Evolutionary conservation across 768 basidiomycete species (phyloP).

Genomic region (Suillus sp.): DNA sequence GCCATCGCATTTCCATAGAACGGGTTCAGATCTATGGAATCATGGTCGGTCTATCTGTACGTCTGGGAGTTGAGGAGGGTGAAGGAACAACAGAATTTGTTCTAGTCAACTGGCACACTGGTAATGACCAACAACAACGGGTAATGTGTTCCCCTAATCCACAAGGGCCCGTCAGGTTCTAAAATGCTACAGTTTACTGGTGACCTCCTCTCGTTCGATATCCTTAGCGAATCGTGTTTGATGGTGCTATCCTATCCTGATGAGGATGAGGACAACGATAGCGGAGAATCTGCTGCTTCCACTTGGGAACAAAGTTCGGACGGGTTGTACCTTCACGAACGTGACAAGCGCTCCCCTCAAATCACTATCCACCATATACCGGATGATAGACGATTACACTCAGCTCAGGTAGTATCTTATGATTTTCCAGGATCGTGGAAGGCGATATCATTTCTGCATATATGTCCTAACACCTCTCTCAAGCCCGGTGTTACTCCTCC

Average conservation of each 20-base stretch:
- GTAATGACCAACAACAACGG: constrained; percentile 17
- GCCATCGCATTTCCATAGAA: constrained; percentile 34
- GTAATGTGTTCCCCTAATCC: background rate
- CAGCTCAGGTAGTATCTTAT: constrained; percentile 35
- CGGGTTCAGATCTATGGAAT: constrained; percentile 32
- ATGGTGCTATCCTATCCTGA: constrained; percentile 33
- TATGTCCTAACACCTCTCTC: constrained; percentile 50
- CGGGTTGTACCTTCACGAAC: constrained; percentile 34
- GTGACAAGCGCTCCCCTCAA: constrained; percentile 35
- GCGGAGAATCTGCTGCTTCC: constrained; percentile 15
- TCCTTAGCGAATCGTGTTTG: constrained; percentile 29
- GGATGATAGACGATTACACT: constrained; percentile 14
- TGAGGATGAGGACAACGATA: constrained; percentile 35
- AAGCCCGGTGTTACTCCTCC: constrained; percentile 38
- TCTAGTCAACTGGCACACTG: constrained; percentile 33
- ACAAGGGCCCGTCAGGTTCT: background rate
- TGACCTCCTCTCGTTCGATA: constrained; percentile 35
- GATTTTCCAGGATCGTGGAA: constrained; percentile 59
- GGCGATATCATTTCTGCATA: constrained; percentile 44
- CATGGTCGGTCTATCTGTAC: constrained; percentile 28
- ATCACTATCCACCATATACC: constrained; percentile 28
- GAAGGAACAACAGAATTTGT: constrained; percentile 35
- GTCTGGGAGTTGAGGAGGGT: constrained; percentile 34
- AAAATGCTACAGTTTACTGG: constrained; percentile 24
- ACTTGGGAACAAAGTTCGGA: constrained; percentile 32